These are phyloP conservation scores for Dissoconium aciculare DNA, from an alignment of 2,329 filamentous ascomycete species.

Conservation along the genomic window DNA sequence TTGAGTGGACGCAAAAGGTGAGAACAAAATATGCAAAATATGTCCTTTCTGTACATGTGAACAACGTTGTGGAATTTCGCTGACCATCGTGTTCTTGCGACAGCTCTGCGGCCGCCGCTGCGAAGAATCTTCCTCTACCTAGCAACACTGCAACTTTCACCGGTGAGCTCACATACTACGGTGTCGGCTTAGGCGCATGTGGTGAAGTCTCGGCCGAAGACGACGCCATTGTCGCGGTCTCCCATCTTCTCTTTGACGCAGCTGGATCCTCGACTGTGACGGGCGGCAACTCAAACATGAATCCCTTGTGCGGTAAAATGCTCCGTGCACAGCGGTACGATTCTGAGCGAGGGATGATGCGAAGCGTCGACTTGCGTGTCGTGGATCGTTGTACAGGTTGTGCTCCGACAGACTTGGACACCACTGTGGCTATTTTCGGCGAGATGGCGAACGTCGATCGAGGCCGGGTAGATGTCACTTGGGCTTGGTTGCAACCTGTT, in stretches of 20 bases:
- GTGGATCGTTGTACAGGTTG: constrained; percentile 51
- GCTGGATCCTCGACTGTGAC: constrained; percentile 25
- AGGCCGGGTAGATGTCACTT: constrained; percentile 20
- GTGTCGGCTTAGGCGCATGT: constrained; percentile 53
- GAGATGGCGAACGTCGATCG: constrained; percentile 26
- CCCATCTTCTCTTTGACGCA: constrained; percentile 51
- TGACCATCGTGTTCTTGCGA: constrained; percentile 1
- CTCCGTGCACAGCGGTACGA: constrained; percentile 45
- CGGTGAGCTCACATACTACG: constrained; percentile 57
- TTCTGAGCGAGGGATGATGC: constrained; percentile 30
- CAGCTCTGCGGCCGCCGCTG: too few species aligned
- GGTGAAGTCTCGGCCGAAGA: constrained; percentile 39
- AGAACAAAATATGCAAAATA: constrained; percentile 6
- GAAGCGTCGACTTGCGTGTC: constrained; percentile 46
- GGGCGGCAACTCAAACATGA: constrained; percentile 40
- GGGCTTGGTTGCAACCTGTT: constrained; percentile 21
- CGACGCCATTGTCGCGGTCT: constrained; percentile 52
- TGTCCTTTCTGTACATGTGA: neutral
- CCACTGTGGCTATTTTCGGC: constrained; percentile 35
- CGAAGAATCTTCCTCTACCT: constrained; percentile 38
- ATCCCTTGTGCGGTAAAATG: constrained; percentile 51
- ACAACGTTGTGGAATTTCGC: neutral
- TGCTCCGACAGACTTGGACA: constrained; percentile 33
- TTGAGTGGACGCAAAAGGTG: too few species aligned
- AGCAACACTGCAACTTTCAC: constrained; percentile 38